A percentile compares a stretch with the other conserved stretches of the same genome.
These are phyloP conservation scores for Pestalotiopsis sp. DNA, from an alignment of 2,329 filamentous ascomycete species.

Conservation along the genomic window DNA sequence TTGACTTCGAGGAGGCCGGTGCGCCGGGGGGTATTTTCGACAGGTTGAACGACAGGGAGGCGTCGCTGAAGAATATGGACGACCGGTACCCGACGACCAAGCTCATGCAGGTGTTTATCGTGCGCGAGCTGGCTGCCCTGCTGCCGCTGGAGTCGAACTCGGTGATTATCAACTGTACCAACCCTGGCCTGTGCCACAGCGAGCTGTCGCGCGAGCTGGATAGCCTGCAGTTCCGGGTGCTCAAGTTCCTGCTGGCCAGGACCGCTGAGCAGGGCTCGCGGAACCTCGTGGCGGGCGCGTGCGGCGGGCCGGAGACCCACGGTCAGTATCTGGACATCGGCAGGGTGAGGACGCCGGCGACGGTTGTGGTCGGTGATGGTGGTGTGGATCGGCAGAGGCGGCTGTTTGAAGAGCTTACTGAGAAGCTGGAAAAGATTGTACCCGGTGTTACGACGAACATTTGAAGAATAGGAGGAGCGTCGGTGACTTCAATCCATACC, in stretches of 20 bases:
- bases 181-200: conserved; percentile 9
- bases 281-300: conserved; percentile 1
- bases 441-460: neutral
- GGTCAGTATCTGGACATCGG: conserved; percentile 9
- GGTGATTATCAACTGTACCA: conserved; percentile 10
- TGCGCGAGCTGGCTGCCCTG: neutral
- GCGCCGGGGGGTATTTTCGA: neutral
- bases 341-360: conserved; percentile 3
- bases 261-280: conserved; percentile 8
- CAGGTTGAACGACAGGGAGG: neutral
- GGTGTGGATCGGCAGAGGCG: neutral
- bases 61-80: neutral
- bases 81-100: conserved; percentile 2
- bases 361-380: conserved; percentile 3
- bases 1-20: neutral
- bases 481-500: too few species aligned
- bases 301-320: conserved; percentile 2
- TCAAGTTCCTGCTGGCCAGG: neutral
- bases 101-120: conserved; percentile 1
- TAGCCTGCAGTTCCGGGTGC: neutral
- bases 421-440: conserved; percentile 9
- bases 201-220: conserved; percentile 6
- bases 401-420: neutral
- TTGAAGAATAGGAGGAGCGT: neutral
- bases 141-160: neutral